These are phyloP conservation scores for Eucalyptus microcorys DNA, from an alignment of 345 rosid genomes.

Conservation along the genomic window DNA sequence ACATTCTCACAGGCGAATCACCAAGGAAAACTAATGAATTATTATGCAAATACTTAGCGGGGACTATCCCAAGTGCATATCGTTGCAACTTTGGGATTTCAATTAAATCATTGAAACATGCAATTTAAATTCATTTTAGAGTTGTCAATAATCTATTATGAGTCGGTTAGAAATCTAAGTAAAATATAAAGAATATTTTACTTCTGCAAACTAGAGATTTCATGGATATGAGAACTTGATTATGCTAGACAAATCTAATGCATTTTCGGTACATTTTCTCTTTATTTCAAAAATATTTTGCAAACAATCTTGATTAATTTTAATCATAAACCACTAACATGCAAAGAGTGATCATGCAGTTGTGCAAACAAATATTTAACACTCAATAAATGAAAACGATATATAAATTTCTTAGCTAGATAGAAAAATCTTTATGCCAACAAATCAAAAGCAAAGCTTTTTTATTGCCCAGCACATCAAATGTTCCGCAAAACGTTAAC, in stretches of 20 bases:
- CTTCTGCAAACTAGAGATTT: background rate
- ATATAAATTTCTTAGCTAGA: background rate
- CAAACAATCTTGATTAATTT: background rate
- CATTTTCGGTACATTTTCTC: background rate
- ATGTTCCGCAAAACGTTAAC: background rate
- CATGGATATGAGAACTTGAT: background rate
- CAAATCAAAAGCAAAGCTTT: background rate
- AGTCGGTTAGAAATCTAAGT: background rate
- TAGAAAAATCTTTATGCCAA: background rate
- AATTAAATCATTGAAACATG: background rate
- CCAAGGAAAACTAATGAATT: background rate
- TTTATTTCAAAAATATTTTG: background rate
- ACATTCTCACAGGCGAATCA: background rate
- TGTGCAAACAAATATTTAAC: background rate
- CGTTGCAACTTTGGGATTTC: background rate
- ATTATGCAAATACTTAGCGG: background rate
- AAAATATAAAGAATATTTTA: background rate
- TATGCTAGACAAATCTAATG: background rate
- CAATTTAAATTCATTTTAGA: background rate
- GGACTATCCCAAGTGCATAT: background rate
- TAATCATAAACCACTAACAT: background rate
- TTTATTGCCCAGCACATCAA: background rate
- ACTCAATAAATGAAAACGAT: accelerated
- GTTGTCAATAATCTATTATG: background rate
- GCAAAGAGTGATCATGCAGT: accelerated